phyloP scores from a whole-genome alignment of 331 rosid species.

The Malus hybrid region DNA sequence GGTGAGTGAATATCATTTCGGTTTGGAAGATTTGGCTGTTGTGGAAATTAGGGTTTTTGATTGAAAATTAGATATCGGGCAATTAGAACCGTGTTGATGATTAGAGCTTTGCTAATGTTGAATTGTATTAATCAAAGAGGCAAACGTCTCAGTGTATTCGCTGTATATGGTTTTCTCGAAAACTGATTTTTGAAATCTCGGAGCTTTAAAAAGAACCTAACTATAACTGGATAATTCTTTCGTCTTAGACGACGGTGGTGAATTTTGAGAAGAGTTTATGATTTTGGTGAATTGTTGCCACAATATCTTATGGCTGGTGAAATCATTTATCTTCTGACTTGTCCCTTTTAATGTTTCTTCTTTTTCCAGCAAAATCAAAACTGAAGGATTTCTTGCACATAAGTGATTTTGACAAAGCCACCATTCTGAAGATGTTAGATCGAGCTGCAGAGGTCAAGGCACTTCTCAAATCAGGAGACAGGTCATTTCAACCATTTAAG shows the following conservation, averaged over 20 bases:
- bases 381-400: conserved; percentile 78
- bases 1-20: not conserved
- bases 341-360: not conserved
- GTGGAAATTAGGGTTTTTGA: not conserved
- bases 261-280: not conserved
- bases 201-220: not conserved
- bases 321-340: not conserved
- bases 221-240: not conserved
- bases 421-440: conserved; percentile 70
- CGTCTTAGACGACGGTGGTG: not conserved
- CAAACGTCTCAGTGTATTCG: not conserved
- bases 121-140: not conserved
- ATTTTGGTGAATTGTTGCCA: not conserved
- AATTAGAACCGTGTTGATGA: not conserved
- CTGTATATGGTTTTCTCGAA: not conserved
- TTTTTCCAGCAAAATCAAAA: conserved; percentile 39
- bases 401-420: conserved; percentile 64
- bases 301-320: not conserved
- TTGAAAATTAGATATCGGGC: not conserved
- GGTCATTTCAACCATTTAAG: conserved; percentile 67
- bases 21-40: not conserved
- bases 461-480: conserved; percentile 73
- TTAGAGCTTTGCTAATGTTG: not conserved
- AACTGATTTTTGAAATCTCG: not conserved
- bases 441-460: conserved; percentile 83